A percentile compares a stretch with the other conserved stretches of the same genome.
Conservation (phyloP, 768 basidiomycete genomes). For the Trametopsis cervina region DNA sequence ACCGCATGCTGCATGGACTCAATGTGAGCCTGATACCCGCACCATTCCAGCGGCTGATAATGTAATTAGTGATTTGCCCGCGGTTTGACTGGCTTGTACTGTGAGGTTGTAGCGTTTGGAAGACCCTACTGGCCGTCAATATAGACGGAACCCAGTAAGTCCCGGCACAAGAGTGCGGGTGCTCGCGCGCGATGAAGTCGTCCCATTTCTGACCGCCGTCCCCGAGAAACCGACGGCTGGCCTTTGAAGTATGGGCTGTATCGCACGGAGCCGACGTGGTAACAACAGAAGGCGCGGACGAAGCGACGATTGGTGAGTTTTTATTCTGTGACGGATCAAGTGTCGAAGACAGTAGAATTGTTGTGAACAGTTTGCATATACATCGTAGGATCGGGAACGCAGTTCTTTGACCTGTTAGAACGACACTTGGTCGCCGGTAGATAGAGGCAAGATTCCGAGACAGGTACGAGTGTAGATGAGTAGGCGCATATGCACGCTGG, state of each 20-base stretch:
- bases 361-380: constrained; percentile 49
- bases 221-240: constrained; percentile 30
- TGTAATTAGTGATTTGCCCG: constrained; percentile 67
- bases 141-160: constrained; percentile 25
- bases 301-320: constrained; percentile 36
- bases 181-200: neutral
- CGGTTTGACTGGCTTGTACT: constrained; percentile 62
- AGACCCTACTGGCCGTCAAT: neutral
- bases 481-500: constrained; percentile 30
- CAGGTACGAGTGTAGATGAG: constrained; percentile 41
- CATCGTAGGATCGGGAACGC: constrained; percentile 80
- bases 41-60: constrained; percentile 47
- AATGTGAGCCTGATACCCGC: constrained; percentile 38
- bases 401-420: constrained; percentile 58
- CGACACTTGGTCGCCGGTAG: constrained; percentile 61
- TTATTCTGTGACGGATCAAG: constrained; percentile 37
- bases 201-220: constrained; percentile 30
- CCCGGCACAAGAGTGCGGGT: neutral
- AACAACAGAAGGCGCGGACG: constrained; percentile 41
- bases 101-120: no score
- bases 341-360: constrained; percentile 51
- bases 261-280: constrained; percentile 31
- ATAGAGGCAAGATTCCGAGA: constrained; percentile 41
- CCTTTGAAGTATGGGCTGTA: constrained; percentile 23
- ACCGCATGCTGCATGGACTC: constrained; percentile 41